Evolutionary conservation across 805 yeast genomes (phyloP).

Genomic region (Schwanniomyces pseudopolymorphus): DNA sequence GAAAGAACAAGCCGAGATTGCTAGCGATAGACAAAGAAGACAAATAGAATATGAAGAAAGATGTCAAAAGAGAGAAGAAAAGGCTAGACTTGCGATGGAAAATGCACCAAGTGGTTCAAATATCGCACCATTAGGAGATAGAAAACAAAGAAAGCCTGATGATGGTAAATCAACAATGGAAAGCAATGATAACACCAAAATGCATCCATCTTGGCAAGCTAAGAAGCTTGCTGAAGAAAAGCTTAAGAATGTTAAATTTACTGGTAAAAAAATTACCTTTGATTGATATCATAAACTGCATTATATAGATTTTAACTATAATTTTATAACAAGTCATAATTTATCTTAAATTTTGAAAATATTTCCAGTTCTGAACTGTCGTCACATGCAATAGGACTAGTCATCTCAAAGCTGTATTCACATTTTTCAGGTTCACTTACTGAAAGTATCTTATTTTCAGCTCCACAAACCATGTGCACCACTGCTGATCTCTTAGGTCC

Average conservation of each 20-base stretch:
- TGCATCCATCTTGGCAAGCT: slow-evolving; percentile 99
- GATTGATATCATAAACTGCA: slow-evolving; percentile 31
- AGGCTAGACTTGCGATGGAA: slow-evolving; percentile 30
- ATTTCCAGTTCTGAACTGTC: slow-evolving; percentile 27
- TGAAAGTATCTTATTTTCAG: slow-evolving; percentile 48
- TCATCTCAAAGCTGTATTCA: slow-evolving; percentile 58
- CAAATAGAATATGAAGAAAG: slow-evolving; percentile 72
- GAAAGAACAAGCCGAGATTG: slow-evolving; percentile 56
- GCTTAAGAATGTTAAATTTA: slow-evolving; percentile 61
- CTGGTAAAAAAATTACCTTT: slow-evolving; percentile 84
- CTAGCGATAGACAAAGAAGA: slow-evolving; percentile 56
- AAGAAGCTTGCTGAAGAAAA: slow-evolving; percentile 72
- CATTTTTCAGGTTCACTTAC: slow-evolving; percentile 92
- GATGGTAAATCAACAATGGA: not conserved
- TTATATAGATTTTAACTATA: slow-evolving; percentile 2
- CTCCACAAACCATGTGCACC: slow-evolving; percentile 68
- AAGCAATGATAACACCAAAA: slow-evolving; percentile 5
- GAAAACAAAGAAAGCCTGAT: slow-evolving; percentile 13
- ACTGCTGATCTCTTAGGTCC: slow-evolving; percentile 81
- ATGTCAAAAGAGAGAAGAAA: slow-evolving; percentile 62
- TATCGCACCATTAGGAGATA: slow-evolving; percentile 38
- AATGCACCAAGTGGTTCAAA: slow-evolving; percentile 40
- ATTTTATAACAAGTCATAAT: slow-evolving; percentile 19
- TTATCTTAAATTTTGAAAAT: slow-evolving; percentile 21
- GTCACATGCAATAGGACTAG: slow-evolving; percentile 48